A percentile compares a stretch with the other conserved stretches of the same genome.
These are phyloP conservation scores for Podospora comata DNA, from an alignment of 495 filamentous ascomycete genomes.

Conservation along the genomic window DNA sequence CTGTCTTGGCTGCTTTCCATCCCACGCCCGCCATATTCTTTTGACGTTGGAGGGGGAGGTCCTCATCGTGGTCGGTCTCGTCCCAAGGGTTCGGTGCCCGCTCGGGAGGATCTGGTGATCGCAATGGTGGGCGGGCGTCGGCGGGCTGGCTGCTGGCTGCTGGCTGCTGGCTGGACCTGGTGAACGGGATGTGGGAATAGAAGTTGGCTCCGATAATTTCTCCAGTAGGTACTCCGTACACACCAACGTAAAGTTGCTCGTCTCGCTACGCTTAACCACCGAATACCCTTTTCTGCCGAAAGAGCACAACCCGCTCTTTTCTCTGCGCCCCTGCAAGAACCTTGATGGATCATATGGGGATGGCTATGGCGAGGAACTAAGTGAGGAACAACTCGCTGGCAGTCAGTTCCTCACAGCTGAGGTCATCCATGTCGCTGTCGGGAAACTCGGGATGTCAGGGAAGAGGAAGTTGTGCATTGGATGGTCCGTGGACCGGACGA, in stretches of 20 bases:
- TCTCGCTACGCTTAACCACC: not conserved
- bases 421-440: not conserved
- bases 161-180: not conserved
- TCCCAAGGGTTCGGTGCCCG: constrained; percentile 1
- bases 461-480: not conserved
- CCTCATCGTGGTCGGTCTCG: not conserved
- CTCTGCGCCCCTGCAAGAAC: not conserved
- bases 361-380: not conserved
- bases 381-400: not conserved
- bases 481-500: not conserved
- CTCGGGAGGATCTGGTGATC: not conserved
- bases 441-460: not conserved
- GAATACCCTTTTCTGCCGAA: constrained; percentile 4
- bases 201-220: constrained; percentile 5
- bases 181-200: not conserved
- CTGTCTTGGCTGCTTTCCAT: constrained; percentile 3
- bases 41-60: not conserved
- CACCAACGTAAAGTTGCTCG: not conserved
- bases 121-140: not conserved
- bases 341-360: constrained; percentile 2
- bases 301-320: not conserved
- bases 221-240: not conserved
- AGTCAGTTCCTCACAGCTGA: not conserved
- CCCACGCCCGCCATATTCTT: not conserved
- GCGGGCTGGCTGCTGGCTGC: not conserved